phyloP scores from a whole-genome alignment of 305 asterid species.

The Fraxinus velutina region DNA sequence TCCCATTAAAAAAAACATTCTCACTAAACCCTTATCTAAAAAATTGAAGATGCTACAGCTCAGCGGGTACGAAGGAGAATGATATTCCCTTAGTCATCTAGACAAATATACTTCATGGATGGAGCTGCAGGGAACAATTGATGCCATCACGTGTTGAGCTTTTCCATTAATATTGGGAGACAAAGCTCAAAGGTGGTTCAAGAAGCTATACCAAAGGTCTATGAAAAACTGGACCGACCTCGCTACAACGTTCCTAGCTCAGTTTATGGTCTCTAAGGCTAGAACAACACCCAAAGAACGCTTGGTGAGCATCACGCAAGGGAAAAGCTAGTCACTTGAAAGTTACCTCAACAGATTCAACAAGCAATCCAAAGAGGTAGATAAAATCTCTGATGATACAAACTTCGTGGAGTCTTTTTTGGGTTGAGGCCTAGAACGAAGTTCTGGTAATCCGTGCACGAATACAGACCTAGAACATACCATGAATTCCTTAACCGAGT shows the following conservation, averaged over 20 bases:
- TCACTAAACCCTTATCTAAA: background rate
- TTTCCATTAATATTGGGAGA: background rate
- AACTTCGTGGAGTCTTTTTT: background rate
- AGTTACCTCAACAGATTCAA: background rate
- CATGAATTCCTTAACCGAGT: background rate
- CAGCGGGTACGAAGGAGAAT: background rate
- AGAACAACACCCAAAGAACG: background rate
- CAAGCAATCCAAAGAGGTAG: background rate
- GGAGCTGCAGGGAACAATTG: background rate
- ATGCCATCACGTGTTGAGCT: background rate
- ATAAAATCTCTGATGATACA: background rate
- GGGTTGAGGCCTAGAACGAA: background rate
- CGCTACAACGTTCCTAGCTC: background rate
- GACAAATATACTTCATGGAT: background rate
- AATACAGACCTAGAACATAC: no score
- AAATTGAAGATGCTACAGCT: background rate
- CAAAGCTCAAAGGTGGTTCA: background rate
- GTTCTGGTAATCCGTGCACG: background rate
- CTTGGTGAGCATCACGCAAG: background rate
- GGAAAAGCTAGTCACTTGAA: background rate
- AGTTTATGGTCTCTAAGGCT: background rate
- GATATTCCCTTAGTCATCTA: background rate
- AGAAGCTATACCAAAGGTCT: background rate
- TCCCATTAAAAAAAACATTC: no score
- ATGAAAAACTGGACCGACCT: background rate